phyloP scores from a whole-genome alignment of 2,329 filamentous ascomycete genomes.

The Aspergillus persii region DNA sequence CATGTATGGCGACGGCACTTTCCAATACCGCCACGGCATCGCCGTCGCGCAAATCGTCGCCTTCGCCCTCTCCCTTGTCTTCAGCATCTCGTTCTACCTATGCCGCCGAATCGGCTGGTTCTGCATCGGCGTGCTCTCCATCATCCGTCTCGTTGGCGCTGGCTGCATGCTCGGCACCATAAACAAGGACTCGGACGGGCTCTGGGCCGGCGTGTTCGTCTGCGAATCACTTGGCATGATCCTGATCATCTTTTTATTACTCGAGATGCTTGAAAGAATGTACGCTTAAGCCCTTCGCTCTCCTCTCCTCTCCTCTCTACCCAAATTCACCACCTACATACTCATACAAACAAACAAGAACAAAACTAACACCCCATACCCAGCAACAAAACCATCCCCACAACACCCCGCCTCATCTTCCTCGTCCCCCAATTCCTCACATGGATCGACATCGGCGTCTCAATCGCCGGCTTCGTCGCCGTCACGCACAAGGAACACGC shows the following conservation, averaged over 20 bases:
- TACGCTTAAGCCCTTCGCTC: not conserved
- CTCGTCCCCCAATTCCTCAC: constrained; percentile 15
- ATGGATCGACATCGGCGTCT: constrained; percentile 18
- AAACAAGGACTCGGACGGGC: constrained; percentile 9
- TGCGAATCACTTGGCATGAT: constrained; percentile 19
- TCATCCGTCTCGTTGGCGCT: constrained; percentile 13
- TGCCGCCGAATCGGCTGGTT: constrained; percentile 15
- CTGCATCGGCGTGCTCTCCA: constrained; percentile 12
- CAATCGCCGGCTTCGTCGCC: constrained; percentile 15
- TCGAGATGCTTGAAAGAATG: constrained; percentile 16
- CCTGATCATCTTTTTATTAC: constrained; percentile 14
- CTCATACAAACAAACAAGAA: not conserved
- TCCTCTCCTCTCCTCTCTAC: not conserved
- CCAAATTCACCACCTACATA: not conserved
- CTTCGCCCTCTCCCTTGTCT: constrained; percentile 6
- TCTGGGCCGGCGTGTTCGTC: constrained; percentile 16
- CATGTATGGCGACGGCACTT: constrained; percentile 1
- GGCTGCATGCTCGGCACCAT: constrained; percentile 16
- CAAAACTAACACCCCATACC: not conserved
- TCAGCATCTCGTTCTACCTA: constrained; percentile 8
- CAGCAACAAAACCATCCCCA: constrained; percentile 12
- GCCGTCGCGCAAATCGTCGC: constrained; percentile 12
- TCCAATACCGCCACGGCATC: constrained; percentile 14
- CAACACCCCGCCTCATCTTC: constrained; percentile 6
- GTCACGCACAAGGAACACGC: constrained; percentile 14